Percentiles rank a stretch among this genome's conserved stretches.
These are phyloP conservation scores for Aspergillus nomiae DNA, from an alignment of 2,329 filamentous ascomycete species.

Conservation along the genomic window DNA sequence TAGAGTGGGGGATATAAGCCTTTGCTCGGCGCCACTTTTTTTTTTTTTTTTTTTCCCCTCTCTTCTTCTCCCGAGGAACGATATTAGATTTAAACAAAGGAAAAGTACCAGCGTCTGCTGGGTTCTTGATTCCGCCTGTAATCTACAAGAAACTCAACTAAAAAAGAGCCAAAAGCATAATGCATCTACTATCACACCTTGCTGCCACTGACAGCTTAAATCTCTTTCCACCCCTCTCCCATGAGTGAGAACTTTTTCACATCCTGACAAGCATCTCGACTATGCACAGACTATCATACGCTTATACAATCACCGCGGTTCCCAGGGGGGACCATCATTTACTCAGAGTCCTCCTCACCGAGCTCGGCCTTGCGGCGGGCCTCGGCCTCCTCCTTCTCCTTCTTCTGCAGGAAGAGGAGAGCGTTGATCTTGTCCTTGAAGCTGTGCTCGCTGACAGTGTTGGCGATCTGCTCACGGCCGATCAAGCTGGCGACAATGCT, in stretches of 20 bases:
- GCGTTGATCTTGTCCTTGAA: constrained; percentile 55
- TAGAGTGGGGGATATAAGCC: neutral
- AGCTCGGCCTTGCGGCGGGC: constrained; percentile 35
- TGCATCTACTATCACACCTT: constrained; percentile 18
- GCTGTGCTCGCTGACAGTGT: constrained; percentile 38
- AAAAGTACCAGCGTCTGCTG: constrained; percentile 28
- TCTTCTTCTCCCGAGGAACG: neutral
- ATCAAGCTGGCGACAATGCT: constrained; percentile 80
- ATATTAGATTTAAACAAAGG: constrained; percentile 22
- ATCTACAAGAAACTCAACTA: constrained; percentile 37
- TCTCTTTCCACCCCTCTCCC: neutral
- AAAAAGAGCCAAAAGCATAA: constrained; percentile 12
- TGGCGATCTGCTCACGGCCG: constrained; percentile 74
- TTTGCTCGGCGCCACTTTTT: neutral
- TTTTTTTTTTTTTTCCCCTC: neutral
- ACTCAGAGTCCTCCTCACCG: constrained; percentile 34
- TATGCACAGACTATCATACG: constrained; percentile 12
- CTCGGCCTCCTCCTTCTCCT: constrained; percentile 49
- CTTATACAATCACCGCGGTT: constrained; percentile 3
- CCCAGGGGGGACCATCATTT: constrained; percentile 20
- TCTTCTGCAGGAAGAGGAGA: constrained; percentile 51
- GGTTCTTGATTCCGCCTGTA: constrained; percentile 35
- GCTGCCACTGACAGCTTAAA: constrained; percentile 10
- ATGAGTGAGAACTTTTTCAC: neutral
- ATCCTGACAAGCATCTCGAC: neutral